Percentiles rank a stretch among this genome's conserved stretches.
Evolutionary conservation across 2,329 filamentous ascomycete genomes (phyloP).

Genomic region (Penicillium freii): DNA sequence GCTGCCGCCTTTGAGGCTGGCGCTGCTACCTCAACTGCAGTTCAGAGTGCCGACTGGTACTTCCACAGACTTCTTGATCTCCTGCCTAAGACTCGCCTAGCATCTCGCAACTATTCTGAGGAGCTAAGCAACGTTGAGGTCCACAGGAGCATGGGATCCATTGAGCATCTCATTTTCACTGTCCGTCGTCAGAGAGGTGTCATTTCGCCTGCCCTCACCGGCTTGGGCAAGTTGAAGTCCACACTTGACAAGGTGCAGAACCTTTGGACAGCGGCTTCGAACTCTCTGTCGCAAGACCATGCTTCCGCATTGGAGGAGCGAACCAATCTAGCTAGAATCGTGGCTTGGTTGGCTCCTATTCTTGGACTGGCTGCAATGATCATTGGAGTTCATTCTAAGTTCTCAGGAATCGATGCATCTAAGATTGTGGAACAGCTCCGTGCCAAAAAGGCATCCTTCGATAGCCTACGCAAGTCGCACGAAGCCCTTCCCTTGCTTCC

Average conservation of each 20-base stretch:
- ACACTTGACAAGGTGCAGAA: slow-evolving; percentile 34
- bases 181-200: slow-evolving; percentile 41
- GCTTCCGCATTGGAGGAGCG: slow-evolving; percentile 18
- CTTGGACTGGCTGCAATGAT: slow-evolving; percentile 62
- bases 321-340: slow-evolving; percentile 28
- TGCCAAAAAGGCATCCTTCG: slow-evolving; percentile 53
- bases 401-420: slow-evolving; percentile 56
- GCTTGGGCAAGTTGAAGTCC: slow-evolving; percentile 31
- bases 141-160: slow-evolving; percentile 71
- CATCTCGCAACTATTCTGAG: slow-evolving; percentile 71
- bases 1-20: slow-evolving; percentile 42
- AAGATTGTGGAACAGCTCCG: slow-evolving; percentile 48
- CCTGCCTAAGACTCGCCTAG: slow-evolving; percentile 64
- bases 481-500: slow-evolving; percentile 52
- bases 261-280: slow-evolving; percentile 32
- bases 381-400: slow-evolving; percentile 64
- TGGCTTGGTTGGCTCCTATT: slow-evolving; percentile 67
- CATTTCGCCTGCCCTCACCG: slow-evolving; percentile 34
- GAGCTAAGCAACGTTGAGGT: slow-evolving; percentile 82
- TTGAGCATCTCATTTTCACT: slow-evolving; percentile 76
- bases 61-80: slow-evolving; percentile 78
- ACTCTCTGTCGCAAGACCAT: slow-evolving; percentile 25
- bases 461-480: slow-evolving; percentile 45
- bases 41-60: slow-evolving; percentile 62
- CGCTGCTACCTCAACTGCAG: slow-evolving; percentile 17